These are phyloP conservation scores for Primulina eburnea DNA, from an alignment of 257 asterid species.

Conservation along the genomic window DNA sequence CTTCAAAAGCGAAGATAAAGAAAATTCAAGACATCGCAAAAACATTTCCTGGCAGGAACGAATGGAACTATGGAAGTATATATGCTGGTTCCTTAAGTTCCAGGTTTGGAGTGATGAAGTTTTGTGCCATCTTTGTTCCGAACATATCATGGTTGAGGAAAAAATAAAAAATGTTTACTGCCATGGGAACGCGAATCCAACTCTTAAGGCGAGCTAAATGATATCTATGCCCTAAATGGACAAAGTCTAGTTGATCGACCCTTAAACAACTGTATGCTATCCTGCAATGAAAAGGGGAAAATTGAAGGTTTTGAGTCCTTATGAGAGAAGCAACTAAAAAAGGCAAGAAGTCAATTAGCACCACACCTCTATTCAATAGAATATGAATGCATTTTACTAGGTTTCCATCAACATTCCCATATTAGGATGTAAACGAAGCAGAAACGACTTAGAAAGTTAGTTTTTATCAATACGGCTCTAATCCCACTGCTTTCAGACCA, in stretches of 20 bases:
- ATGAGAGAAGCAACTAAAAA: no score
- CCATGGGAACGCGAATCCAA: background rate
- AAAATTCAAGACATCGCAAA: background rate
- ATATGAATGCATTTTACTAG: no score
- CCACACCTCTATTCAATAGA: no score
- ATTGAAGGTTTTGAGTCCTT: background rate
- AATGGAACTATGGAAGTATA: background rate
- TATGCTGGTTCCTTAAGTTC: no score
- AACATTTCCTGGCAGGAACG: background rate
- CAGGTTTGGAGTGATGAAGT: no score
- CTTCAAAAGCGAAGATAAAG: background rate
- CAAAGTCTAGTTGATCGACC: background rate
- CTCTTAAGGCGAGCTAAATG: background rate
- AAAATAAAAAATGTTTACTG: no score
- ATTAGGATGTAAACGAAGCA: no score
- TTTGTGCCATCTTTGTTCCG: background rate
- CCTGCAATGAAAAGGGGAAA: background rate
- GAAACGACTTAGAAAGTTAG: no score
- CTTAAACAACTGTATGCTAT: background rate
- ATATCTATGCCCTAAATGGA: background rate
- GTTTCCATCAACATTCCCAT: no score
- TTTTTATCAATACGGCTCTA: no score
- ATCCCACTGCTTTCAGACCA: no score
- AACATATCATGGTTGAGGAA: background rate
- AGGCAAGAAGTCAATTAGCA: no score